Evolutionary conservation across 139 green algal genomes (phyloP).

Genomic region (Desmodesmus armatus): DNA sequence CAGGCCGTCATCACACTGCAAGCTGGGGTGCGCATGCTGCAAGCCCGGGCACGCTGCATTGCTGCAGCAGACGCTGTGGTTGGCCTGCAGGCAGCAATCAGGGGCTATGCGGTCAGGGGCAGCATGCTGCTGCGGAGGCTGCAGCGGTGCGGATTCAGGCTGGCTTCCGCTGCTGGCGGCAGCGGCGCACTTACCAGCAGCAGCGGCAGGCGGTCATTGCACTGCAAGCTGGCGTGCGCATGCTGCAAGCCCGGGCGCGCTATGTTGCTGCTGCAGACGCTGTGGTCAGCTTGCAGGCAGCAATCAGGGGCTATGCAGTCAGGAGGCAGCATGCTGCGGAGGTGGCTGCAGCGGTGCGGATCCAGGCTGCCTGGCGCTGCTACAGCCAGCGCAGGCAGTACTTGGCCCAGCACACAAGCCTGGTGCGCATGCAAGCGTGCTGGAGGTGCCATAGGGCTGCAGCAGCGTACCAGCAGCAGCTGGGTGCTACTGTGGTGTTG

Average conservation of each 20-base stretch:
- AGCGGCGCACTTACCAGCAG: conserved; percentile 19
- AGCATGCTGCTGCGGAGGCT: conserved; percentile 18
- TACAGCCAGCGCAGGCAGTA: background rate
- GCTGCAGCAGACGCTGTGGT: conserved; percentile 26
- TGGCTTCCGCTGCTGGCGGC: conserved; percentile 12
- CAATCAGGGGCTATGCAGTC: conserved; percentile 41
- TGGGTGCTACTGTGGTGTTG: background rate
- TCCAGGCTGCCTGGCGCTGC: conserved; percentile 56
- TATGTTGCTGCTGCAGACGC: background rate
- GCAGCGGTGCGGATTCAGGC: conserved; percentile 59
- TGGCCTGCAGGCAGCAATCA: conserved; percentile 28
- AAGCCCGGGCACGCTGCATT: background rate
- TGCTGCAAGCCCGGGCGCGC: conserved; percentile 14
- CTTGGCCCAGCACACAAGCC: too few relatives aligned
- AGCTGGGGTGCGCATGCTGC: background rate
- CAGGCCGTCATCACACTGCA: conserved; percentile 19
- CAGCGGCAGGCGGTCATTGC: background rate
- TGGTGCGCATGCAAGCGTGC: conserved; percentile 6
- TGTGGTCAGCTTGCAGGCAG: conserved; percentile 43
- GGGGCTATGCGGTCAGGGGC: conserved; percentile 10
- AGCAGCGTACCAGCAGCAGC: conserved; percentile 10
- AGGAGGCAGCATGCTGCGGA: conserved; percentile 8
- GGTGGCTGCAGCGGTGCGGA: conserved; percentile 2
- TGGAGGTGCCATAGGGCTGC: background rate
- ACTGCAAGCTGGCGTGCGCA: conserved; percentile 6